Conservation (phyloP, 345 rosid genomes). For the rapeseed (Brassica napus) region Da-Ae NC_063451.1:42248001-42248500, state of each 20-base stretch:
- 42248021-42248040: neutral
- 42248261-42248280: neutral
- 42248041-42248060: neutral
- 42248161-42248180: conserved; percentile 1
- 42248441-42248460: neutral
- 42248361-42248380: neutral
- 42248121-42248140: neutral
- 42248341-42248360: conserved; percentile 4
- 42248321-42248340: neutral
- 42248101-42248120: neutral
- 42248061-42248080: conserved; percentile 1
- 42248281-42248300: neutral
- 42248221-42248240: neutral
- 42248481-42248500: neutral
- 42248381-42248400: neutral
- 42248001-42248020: neutral
- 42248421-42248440: conserved; percentile 5
- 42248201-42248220: neutral
- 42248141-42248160: conserved; percentile 9
- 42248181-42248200: neutral
- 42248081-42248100: conserved; percentile 9
- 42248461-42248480: neutral
- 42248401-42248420: neutral
- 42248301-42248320: conserved; percentile 7
- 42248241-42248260: conserved; percentile 2